Evolutionary conservation across 805 yeast genomes (phyloP).

Genomic region (Maudiozyma saulgeensis): DNA sequence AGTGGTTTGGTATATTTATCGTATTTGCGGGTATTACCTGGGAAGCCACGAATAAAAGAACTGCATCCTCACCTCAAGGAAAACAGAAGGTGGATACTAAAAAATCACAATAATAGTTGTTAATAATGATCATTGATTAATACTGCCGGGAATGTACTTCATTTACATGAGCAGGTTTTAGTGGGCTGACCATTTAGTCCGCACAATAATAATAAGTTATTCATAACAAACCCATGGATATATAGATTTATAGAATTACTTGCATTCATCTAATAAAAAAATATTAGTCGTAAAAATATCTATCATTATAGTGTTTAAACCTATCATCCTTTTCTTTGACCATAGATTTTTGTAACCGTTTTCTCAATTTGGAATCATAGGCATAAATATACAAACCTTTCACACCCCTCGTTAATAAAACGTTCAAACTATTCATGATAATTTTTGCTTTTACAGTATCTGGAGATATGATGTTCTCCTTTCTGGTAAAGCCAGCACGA

Average conservation of each 20-base stretch:
- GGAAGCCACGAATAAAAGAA: conserved; percentile 52
- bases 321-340: too few species aligned
- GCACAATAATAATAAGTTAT: too few species aligned
- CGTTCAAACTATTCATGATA: conserved; percentile 37
- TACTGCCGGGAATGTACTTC: too few species aligned
- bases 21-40: conserved; percentile 82
- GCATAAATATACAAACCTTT: conserved; percentile 36
- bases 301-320: too few species aligned
- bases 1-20: conserved; percentile 69
- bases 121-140: too few species aligned
- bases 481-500: conserved; percentile 37
- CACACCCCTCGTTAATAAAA: conserved; percentile 38
- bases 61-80: neutral
- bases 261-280: too few species aligned
- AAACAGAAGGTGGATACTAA: neutral
- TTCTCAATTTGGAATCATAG: conserved; percentile 33
- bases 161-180: too few species aligned
- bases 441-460: conserved; percentile 33
- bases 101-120: neutral
- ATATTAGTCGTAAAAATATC: too few species aligned
- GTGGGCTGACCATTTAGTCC: too few species aligned
- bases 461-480: conserved; percentile 31
- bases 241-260: too few species aligned
- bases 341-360: conserved; percentile 21
- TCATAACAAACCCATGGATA: too few species aligned